Evolutionary conservation across 2,329 filamentous ascomycete species (phyloP).

Genomic region (Epichloe elymi): DNA sequence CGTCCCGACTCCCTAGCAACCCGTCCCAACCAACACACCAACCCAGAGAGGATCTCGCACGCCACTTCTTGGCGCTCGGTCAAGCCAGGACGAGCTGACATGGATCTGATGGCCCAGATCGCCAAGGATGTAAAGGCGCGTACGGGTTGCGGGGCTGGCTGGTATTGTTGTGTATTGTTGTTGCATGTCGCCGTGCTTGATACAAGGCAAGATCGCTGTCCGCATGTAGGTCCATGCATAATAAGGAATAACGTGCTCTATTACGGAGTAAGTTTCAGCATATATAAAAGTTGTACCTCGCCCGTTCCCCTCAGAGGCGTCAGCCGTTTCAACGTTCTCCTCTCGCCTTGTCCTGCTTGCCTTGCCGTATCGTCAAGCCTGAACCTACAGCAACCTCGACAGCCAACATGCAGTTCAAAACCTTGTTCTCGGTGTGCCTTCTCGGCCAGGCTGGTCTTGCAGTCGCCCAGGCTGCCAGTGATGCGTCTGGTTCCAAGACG

Average conservation of each 20-base stretch:
- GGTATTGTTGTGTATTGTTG: background rate
- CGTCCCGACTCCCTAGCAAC: background rate
- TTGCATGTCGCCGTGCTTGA: background rate
- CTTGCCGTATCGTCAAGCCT: background rate
- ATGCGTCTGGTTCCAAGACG: background rate
- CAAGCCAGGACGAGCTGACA: background rate
- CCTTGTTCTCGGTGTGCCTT: constrained; percentile 7
- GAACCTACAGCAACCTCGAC: background rate
- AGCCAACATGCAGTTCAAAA: constrained; percentile 6
- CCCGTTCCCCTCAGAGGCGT: too few species aligned
- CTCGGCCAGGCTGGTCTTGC: constrained; percentile 6
- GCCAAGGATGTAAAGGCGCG: too few species aligned
- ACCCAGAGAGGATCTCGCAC: constrained; percentile 5
- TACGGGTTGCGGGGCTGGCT: background rate
- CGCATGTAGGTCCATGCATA: background rate
- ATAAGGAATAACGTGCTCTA: background rate
- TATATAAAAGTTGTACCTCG: too few species aligned
- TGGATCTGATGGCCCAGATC: too few species aligned
- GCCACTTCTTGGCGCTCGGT: constrained; percentile 4
- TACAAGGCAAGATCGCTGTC: background rate
- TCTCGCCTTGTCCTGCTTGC: background rate
- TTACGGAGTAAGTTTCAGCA: background rate
- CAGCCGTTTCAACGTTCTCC: rapidly evolving
- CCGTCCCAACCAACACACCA: background rate
- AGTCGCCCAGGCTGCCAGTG: constrained; percentile 1